Evolutionary conservation across 352 stramenopile species (phyloP).

Genomic region (Globisporangium sylvaticum): DNA sequence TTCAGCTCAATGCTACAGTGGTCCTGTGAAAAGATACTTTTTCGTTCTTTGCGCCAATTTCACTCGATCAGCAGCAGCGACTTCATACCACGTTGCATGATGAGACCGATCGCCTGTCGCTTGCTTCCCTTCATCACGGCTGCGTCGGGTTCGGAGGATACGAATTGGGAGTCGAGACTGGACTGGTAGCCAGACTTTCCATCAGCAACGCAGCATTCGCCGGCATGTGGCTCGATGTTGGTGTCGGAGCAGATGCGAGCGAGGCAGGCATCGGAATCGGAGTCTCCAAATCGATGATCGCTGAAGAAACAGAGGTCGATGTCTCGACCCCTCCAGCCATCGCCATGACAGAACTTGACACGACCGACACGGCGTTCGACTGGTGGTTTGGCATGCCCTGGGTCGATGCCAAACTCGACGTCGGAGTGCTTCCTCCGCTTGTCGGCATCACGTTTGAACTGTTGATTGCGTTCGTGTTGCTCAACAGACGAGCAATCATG

Average conservation of each 20-base stretch:
- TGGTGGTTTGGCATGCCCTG: constrained; percentile 10
- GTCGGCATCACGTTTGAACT: constrained; percentile 28
- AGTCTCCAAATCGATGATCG: constrained; percentile 42
- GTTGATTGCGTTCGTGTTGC: constrained; percentile 80
- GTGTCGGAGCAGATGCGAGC: constrained; percentile 19
- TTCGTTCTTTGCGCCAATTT: neutral
- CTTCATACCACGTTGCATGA: neutral
- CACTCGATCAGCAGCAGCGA: neutral
- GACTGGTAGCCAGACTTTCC: constrained; percentile 20
- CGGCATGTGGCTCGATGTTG: constrained; percentile 1
- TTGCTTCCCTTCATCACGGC: constrained; percentile 1
- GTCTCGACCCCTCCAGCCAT: constrained; percentile 25
- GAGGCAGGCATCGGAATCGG: constrained; percentile 46
- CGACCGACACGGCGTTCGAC: constrained; percentile 9
- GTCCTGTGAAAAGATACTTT: neutral
- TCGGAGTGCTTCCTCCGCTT: neutral
- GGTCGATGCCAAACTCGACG: neutral
- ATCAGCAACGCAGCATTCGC: constrained; percentile 14
- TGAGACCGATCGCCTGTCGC: neutral
- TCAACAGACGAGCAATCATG: constrained; percentile 83
- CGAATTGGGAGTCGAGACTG: constrained; percentile 15
- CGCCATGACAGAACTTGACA: constrained; percentile 14
- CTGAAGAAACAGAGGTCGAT: constrained; percentile 26
- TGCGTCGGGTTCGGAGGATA: constrained; percentile 12
- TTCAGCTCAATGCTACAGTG: neutral